Percentiles rank a stretch among this genome's conserved stretches.
Evolutionary conservation across 2,329 filamentous ascomycete species (phyloP).

Genomic region (Calonectria fujianensis): DNA sequence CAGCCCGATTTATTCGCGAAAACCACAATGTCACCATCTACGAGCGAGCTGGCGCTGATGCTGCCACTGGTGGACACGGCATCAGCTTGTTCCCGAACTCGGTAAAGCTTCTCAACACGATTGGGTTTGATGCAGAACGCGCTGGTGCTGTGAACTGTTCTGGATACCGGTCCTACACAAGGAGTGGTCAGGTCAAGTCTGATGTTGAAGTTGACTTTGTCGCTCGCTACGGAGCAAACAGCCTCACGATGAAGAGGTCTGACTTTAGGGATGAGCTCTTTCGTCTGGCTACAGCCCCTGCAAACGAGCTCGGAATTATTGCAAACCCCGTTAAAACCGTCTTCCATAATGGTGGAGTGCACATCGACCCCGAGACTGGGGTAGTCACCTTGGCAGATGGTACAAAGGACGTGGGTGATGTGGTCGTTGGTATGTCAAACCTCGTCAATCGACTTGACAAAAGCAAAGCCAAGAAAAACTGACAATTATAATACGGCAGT

Average conservation of each 20-base stretch:
- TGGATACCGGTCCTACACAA: conserved; percentile 29
- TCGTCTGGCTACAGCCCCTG: conserved; percentile 5
- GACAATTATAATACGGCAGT: neutral
- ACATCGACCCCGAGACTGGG: conserved; percentile 23
- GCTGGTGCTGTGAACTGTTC: conserved; percentile 22
- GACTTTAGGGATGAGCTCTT: conserved; percentile 33
- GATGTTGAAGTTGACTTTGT: conserved; percentile 32
- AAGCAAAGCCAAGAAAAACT: neutral
- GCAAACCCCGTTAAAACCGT: conserved; percentile 28
- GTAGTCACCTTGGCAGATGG: conserved; percentile 26
- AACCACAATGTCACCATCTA: conserved; percentile 34
- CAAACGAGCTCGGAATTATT: conserved; percentile 1
- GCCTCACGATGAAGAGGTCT: conserved; percentile 35
- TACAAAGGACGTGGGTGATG: conserved; percentile 23
- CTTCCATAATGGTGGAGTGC: conserved; percentile 25
- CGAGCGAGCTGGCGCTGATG: conserved; percentile 29
- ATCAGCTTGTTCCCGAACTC: conserved; percentile 37
- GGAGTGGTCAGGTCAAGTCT: conserved; percentile 24
- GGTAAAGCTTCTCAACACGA: conserved; percentile 30
- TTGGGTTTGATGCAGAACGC: conserved; percentile 19
- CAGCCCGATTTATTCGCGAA: conserved; percentile 30
- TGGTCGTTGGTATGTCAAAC: conserved; percentile 9
- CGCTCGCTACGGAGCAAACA: conserved; percentile 27
- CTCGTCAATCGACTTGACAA: neutral
- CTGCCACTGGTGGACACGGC: conserved; percentile 34